These are phyloP conservation scores for Poa pratensis DNA, from an alignment of 176 grass and related monocot species.

Conservation along the genomic window DNA sequence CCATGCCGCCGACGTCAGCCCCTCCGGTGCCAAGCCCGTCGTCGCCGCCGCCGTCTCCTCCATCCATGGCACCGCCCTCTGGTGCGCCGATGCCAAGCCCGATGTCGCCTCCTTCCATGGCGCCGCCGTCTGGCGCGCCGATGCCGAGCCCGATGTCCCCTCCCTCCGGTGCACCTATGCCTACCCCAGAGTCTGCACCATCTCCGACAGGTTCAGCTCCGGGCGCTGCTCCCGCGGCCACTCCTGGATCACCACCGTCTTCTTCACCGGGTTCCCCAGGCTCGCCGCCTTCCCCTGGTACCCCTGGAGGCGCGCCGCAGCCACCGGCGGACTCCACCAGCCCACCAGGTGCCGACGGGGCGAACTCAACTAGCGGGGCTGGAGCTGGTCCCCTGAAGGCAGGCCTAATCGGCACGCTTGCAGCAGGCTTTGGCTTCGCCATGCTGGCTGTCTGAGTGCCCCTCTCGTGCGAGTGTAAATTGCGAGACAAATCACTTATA, in stretches of 20 bases:
- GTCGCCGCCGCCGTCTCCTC: no score
- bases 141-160: neutral
- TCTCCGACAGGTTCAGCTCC: constrained; percentile 22
- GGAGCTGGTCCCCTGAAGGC: neutral
- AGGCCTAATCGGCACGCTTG: constrained; percentile 46
- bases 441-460: constrained; percentile 32
- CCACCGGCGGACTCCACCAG: constrained; percentile 15
- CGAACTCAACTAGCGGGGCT: constrained; percentile 10
- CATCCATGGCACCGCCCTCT: no score
- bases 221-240: neutral
- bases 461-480: neutral
- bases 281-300: constrained; percentile 16
- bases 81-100: neutral
- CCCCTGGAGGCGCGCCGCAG: constrained; percentile 33
- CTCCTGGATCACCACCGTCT: neutral
- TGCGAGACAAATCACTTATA: neutral
- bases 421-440: constrained; percentile 48
- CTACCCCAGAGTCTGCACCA: constrained; percentile 3
- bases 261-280: neutral
- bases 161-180: constrained; percentile 1
- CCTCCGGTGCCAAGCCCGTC: neutral
- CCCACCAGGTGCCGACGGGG: neutral
- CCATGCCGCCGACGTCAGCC: constrained; percentile 6
- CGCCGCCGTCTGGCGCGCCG: neutral
- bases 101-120: neutral